Conservation (phyloP, 352 stramenopile genomes). For the Phytophthora niederhauseri region DNA sequence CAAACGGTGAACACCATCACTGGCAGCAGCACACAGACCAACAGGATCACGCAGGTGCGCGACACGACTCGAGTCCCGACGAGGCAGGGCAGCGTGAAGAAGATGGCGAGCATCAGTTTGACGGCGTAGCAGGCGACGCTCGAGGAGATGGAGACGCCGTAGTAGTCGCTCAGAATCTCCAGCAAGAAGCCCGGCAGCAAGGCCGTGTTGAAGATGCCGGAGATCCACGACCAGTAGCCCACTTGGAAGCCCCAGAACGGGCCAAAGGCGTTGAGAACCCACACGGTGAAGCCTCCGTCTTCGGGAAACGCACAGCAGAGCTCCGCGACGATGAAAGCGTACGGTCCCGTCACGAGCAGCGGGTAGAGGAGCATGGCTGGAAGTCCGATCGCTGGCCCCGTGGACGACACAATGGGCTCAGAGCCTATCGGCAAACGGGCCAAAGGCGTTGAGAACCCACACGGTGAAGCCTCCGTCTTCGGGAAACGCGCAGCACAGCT, state of each 20-base stretch:
- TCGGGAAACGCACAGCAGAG: slow-evolving; percentile 76
- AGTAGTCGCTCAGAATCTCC: slow-evolving; percentile 43
- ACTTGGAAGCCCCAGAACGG: slow-evolving; percentile 83
- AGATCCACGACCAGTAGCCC: slow-evolving; percentile 86
- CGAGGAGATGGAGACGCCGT: slow-evolving; percentile 33
- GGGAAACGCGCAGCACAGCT: slow-evolving; percentile 74
- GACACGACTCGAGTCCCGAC: slow-evolving; percentile 43
- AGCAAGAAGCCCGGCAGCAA: slow-evolving; percentile 52
- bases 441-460: slow-evolving; percentile 68
- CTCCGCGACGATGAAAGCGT: slow-evolving; percentile 65
- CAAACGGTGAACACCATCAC: slow-evolving; percentile 83
- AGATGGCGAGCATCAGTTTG: slow-evolving; percentile 39
- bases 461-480: slow-evolving; percentile 78
- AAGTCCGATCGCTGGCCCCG: slow-evolving; percentile 61
- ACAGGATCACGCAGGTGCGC: slow-evolving; percentile 34
- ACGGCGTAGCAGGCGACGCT: slow-evolving; percentile 34
- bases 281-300: slow-evolving; percentile 75
- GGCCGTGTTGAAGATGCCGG: slow-evolving; percentile 59
- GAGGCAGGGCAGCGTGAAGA: slow-evolving; percentile 41
- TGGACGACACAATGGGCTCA: slow-evolving; percentile 56
- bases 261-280: slow-evolving; percentile 72
- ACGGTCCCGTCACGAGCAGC: slow-evolving; percentile 65
- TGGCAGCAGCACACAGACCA: slow-evolving; percentile 62
- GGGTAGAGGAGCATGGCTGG: slow-evolving; percentile 62
- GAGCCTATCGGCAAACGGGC: too few species aligned